Base-by-base conservation (phyloP, 1,284 basidiomycete genomes). In the Stereum hirsutum region DNA sequence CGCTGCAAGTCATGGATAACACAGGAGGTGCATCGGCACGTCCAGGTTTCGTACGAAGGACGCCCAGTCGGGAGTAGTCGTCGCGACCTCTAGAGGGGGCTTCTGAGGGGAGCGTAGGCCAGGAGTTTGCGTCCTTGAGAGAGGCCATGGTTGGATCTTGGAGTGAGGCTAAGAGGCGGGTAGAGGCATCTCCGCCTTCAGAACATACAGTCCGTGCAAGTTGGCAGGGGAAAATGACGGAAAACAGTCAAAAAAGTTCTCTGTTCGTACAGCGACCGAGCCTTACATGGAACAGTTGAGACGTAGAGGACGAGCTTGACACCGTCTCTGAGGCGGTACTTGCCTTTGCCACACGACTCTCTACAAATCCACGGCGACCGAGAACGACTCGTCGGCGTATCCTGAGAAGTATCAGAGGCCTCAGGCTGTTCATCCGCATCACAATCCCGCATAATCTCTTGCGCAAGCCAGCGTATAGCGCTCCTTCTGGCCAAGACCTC, bases 151-250 rank as follows among this genome's bases (percentile, higher is more conserved):
- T 67, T 25, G 70, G 66, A 49, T 86, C 80, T 60, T 93, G 89
- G 25, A 70, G 63, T 0, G 75, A 65, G 2, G 89, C 81, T 4
- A 94, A 73, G 49, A 80, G 75, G 2, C 84, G 71, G 54, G 75
- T 94, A 5, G 93, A 96, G 1, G 89, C 89, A 54, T 96, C 93
- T 5, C 93, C 93, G 55, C 91, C 91, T 92, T 50, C 45, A 23
- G 42, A 42, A 21, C 35, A 42, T 35, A 4, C 21, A 3, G 17
- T 4, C 2, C 2, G 21, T n/a, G 10, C 17, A 35, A n/a, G 14
- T 3, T 17, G 21, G 33, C 6, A 17, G 17, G 15, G 10, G 33
- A 12, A 35, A 35, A 35, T 41, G 30, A 40, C 32, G 49, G 40
- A 34, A 42, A 44, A 27, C 33, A 28, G 39, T 45, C 38, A 46